Conservation (phyloP, 192 early-diverging fungal species). For the Rhizophagus clarus region DNA sequence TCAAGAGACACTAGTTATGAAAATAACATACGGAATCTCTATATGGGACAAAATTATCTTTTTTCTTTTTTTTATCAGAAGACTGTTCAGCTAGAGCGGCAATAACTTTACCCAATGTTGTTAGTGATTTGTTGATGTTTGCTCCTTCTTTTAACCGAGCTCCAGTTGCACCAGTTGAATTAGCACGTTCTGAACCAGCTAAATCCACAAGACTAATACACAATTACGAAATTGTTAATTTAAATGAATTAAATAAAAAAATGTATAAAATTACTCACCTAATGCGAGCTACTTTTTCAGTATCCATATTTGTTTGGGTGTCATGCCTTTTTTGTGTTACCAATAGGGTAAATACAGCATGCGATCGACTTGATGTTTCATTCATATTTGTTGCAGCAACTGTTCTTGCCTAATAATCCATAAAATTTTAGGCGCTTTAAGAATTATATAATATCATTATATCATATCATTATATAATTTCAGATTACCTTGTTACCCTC, state of each 20-base stretch:
- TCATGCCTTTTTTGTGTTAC: slow-evolving; percentile 68
- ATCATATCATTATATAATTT: background rate
- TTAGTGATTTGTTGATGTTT: slow-evolving; percentile 93
- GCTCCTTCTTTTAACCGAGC: slow-evolving; percentile 86
- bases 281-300: slow-evolving; percentile 78
- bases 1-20: background rate
- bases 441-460: slow-evolving; percentile 5
- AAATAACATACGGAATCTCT: slow-evolving; percentile 73
- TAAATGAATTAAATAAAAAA: background rate
- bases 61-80: slow-evolving; percentile 40
- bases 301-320: slow-evolving; percentile 52
- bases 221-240: background rate
- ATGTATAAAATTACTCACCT: slow-evolving; percentile 39
- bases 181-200: slow-evolving; percentile 91
- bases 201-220: slow-evolving; percentile 80
- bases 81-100: slow-evolving; percentile 78
- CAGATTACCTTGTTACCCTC: slow-evolving; percentile 72
- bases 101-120: slow-evolving; percentile 93
- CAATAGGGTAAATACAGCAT: slow-evolving; percentile 80
- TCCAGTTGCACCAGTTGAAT: slow-evolving; percentile 83
- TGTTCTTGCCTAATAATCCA: slow-evolving; percentile 65
- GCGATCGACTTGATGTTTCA: slow-evolving; percentile 85
- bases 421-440: background rate
- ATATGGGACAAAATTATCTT: slow-evolving; percentile 79
- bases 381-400: slow-evolving; percentile 96